Evolutionary conservation across 2,329 filamentous ascomycete species (phyloP), one percentile per base, ranked within the genome.

Genomic region (Fusarium praegraminearum): DNA sequence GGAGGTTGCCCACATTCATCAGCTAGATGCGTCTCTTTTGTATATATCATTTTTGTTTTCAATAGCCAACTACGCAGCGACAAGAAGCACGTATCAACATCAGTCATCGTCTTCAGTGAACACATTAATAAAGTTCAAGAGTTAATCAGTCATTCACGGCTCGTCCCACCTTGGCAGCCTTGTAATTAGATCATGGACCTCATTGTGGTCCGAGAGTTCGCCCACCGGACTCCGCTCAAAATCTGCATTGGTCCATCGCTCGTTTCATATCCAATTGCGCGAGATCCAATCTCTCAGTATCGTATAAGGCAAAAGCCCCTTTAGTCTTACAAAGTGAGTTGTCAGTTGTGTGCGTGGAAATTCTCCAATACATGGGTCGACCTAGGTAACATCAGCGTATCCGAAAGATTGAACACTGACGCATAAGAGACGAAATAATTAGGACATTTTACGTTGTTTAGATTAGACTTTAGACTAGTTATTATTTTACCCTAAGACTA

Each of bases 1-100:
- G 7, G 5, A 38, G 24, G 1, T 8, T 7, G 5, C 13, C 3
- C 3, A 33, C 3, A 11, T 26, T 38, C 2, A n/a, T 33, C 4
- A 18, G 2, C 7, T 41, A 5, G 16, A 20, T 36, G 4, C 18
- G 5, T 24, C 33, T 22, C 24, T 28, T 38, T 49, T 49, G 30
- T 55, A 18, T 30, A n/a, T 30, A 20, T 20, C 16, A 30, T 13
- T 6, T 11, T 5, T 16, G 26, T 16, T 5, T 15, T n/a, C 10
- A 20, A 28, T 6, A 30, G 16, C 1, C 3, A 22, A 16, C 12
- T 3, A 15, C 28, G 4, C 18, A 32, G n/a, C 11, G 7, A 32
- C 22, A 32, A 20, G 11, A 20, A 20, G 6, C 18, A 15, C 10
- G 12, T 5, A 3, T 20, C 4, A 32, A 32, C 7, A 32, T 13